These are phyloP conservation scores for Sedum album DNA, from an alignment of 164 flowering plant genomes.

Conservation along the genomic window DNA sequence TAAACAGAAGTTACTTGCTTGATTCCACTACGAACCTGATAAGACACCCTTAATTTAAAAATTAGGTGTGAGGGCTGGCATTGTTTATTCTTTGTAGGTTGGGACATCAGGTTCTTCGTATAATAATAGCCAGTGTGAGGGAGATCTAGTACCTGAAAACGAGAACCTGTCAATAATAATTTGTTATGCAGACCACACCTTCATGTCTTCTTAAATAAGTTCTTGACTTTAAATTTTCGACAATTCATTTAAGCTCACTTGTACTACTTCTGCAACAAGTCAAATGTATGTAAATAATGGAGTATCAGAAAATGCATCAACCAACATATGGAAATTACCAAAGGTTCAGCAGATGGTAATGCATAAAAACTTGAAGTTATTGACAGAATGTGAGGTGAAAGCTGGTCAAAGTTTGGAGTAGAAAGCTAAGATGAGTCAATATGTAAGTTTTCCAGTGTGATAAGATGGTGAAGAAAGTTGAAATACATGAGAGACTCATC, in stretches of 20 bases:
- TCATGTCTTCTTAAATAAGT: background rate
- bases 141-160: background rate
- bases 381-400: background rate
- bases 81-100: background rate
- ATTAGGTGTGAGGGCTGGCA: background rate
- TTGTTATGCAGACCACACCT: background rate
- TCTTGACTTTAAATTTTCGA: too few species aligned
- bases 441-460: background rate
- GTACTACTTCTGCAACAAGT: background rate
- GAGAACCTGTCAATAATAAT: background rate
- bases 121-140: background rate
- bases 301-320: background rate
- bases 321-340: background rate
- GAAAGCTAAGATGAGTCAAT: background rate
- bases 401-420: background rate
- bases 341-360: background rate
- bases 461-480: constrained; percentile 8
- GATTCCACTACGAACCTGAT: background rate
- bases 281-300: background rate
- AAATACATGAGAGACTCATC: constrained; percentile 1
- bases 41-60: background rate
- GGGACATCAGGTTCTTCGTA: background rate
- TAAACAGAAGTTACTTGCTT: background rate
- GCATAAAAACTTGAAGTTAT: background rate
- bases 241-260: background rate